Conservation (phyloP, 2,329 filamentous ascomycete species). For the Nannizzia gypsea region DNA sequence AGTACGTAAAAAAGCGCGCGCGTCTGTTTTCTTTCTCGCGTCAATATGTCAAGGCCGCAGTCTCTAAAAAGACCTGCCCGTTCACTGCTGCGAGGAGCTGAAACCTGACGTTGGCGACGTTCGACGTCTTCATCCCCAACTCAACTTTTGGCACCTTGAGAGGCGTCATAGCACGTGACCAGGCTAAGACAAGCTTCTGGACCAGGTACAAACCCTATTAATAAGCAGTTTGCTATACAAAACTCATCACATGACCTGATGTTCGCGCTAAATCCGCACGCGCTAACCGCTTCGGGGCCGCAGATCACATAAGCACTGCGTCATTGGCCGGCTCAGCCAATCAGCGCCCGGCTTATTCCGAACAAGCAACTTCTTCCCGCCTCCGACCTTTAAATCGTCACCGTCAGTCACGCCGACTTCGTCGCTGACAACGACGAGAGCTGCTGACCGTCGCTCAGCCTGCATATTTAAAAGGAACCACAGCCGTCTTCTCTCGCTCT, state of each 20-base stretch:
- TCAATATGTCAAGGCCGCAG: no score
- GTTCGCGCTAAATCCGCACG: background rate
- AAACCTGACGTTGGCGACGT: background rate
- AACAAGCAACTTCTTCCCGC: background rate
- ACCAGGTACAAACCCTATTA: background rate
- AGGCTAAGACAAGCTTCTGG: background rate
- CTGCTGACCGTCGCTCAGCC: background rate
- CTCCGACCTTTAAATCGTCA: background rate
- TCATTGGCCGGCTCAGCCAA: background rate
- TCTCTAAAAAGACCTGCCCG: no score
- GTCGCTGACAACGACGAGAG: background rate
- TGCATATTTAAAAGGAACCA: background rate
- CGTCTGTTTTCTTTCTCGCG: no score
- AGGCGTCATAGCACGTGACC: background rate
- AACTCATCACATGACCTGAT: background rate
- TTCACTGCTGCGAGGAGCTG: no score
- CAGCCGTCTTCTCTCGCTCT: no score
- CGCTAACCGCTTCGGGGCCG: background rate
- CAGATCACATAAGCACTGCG: background rate
- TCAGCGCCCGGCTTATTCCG: background rate
- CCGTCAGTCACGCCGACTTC: background rate
- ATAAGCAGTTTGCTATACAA: background rate
- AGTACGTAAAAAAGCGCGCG: background rate
- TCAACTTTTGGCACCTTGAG: background rate
- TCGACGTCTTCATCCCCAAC: background rate